phyloP scores from a whole-genome alignment of 2,329 filamentous ascomycete species.

The Cercospora sojina region DNA sequence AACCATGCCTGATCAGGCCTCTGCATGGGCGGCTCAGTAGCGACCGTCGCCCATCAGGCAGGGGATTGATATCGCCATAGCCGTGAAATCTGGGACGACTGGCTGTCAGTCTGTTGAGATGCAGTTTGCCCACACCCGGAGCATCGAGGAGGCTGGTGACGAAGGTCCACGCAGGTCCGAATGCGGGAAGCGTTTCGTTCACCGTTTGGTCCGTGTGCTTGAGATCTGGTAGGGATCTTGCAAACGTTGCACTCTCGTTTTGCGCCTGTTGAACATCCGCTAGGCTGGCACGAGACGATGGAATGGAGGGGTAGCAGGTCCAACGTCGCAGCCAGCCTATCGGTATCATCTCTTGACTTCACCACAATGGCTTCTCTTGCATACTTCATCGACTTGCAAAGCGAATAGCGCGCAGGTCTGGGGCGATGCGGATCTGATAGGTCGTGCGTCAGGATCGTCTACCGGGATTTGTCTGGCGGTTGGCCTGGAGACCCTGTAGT shows the following conservation, averaged over 20 bases:
- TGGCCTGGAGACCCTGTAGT: constrained; percentile 3
- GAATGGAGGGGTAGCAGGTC: constrained; percentile 5
- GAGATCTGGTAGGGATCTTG: neutral
- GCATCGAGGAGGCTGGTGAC: neutral
- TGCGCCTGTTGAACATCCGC: neutral
- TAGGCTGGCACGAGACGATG: neutral
- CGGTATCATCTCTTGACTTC: constrained; percentile 4
- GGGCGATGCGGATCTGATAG: neutral
- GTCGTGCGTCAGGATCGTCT: neutral
- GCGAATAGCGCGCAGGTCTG: neutral
- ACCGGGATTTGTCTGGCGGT: neutral
- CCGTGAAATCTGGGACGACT: neutral
- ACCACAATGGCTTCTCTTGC: neutral
- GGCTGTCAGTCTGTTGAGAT: neutral
- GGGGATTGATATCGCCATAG: neutral
- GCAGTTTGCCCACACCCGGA: neutral
- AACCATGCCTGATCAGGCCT: neutral
- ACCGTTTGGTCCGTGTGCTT: constrained; percentile 7
- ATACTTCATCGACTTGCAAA: neutral
- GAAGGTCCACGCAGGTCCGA: neutral
- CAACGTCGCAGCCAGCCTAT: constrained; percentile 8
- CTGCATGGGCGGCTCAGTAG: neutral
- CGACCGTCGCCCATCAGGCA: neutral
- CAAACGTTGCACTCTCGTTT: neutral
- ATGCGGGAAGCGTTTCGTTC: neutral